Evolutionary conservation across 192 early-diverging fungal genomes (phyloP).

Genomic region (Coemansia sp.): DNA sequence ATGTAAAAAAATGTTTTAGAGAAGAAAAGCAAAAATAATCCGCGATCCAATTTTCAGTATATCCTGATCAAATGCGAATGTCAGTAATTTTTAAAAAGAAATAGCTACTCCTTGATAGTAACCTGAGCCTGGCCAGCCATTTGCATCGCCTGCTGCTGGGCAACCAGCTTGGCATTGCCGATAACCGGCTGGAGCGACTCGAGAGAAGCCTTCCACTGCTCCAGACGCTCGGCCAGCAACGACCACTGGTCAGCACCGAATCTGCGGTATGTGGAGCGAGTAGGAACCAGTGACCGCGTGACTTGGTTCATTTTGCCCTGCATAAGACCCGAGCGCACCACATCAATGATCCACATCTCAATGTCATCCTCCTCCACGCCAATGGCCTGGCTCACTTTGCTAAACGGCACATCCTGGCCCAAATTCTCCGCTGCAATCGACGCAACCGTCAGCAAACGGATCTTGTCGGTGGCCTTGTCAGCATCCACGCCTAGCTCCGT

Average conservation of each 20-base stretch:
- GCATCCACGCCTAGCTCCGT: constrained; percentile 55
- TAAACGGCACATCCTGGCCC: constrained; percentile 68
- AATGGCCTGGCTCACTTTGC: constrained; percentile 70
- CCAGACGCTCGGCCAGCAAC: constrained; percentile 63
- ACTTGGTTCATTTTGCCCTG: constrained; percentile 96
- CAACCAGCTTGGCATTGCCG: constrained; percentile 78
- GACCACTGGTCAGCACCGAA: constrained; percentile 86
- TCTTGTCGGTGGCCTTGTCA: constrained; percentile 72
- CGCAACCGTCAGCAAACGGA: constrained; percentile 81
- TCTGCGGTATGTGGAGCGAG: constrained; percentile 78
- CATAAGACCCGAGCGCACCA: constrained; percentile 85
- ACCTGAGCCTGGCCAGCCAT: constrained; percentile 30
- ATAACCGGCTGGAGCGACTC: constrained; percentile 83
- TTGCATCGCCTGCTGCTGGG: constrained; percentile 53
- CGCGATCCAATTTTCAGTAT: no score
- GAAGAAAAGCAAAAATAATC: neutral
- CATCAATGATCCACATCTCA: constrained; percentile 95
- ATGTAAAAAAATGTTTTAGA: neutral
- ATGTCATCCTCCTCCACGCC: constrained; percentile 78
- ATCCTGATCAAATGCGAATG: no score
- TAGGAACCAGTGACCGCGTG: constrained; percentile 73
- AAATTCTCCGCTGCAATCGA: constrained; percentile 72
- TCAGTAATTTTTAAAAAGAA: no score
- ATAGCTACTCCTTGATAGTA: constrained; percentile 31
- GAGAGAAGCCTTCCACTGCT: constrained; percentile 78